These are phyloP conservation scores for Thecaphora thlaspeos DNA, from an alignment of 1,284 basidiomycete genomes.

Conservation along the genomic window DNA sequence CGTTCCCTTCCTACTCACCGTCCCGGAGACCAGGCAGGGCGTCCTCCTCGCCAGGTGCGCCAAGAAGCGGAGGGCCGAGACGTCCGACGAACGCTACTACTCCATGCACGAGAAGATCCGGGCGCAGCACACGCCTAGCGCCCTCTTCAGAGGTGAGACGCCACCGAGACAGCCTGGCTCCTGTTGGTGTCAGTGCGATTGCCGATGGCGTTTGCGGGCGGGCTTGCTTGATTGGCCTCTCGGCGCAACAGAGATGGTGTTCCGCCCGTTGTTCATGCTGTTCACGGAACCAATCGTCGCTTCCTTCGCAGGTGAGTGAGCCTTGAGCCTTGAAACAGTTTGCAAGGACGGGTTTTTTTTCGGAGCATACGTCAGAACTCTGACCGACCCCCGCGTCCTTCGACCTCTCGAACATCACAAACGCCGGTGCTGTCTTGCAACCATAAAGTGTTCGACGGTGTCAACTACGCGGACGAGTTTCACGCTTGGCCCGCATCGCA, in stretches of 20 bases:
- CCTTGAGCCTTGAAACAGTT: no score
- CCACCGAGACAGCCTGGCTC: no score
- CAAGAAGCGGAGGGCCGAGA: constrained; percentile 49
- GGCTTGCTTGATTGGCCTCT: no score
- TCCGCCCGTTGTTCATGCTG: constrained; percentile 46
- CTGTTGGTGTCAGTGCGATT: no score
- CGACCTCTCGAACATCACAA: no score
- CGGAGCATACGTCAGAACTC: no score
- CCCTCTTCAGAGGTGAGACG: constrained; percentile 31
- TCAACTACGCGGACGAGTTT: constrained; percentile 34
- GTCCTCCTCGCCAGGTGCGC: constrained; percentile 57
- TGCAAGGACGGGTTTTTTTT: no score
- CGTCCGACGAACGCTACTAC: constrained; percentile 55
- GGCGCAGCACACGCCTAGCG: constrained; percentile 33
- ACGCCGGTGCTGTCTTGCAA: constrained; percentile 2
- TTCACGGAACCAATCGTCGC: no score
- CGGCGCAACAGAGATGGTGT: constrained; percentile 49
- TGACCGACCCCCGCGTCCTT: no score
- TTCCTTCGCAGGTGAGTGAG: no score
- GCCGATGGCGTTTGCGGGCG: no score
- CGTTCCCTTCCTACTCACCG: constrained; percentile 17
- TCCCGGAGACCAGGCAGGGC: constrained; percentile 48
- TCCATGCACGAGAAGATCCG: constrained; percentile 56
- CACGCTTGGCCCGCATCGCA: no score
- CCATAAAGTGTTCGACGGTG: constrained; percentile 47